phyloP scores from a whole-genome alignment of 768 basidiomycete genomes.

The Plicaturopsis crispa region DNA sequence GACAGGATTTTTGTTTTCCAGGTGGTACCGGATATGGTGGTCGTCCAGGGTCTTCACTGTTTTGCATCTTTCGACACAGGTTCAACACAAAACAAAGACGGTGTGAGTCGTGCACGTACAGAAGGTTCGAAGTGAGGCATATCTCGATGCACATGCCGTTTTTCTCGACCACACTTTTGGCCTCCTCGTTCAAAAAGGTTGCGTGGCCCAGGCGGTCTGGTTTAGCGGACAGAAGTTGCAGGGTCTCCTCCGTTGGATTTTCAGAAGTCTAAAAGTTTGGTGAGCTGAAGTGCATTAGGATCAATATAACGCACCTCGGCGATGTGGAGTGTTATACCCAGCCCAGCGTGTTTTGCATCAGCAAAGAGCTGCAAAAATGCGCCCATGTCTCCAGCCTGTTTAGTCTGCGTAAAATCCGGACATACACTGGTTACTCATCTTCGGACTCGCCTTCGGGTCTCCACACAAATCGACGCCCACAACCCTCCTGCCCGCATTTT shows the following conservation, averaged over 20 bases:
- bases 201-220: conserved; percentile 76
- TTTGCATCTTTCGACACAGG: conserved; percentile 44
- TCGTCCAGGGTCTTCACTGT: conserved; percentile 56
- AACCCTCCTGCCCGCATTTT: conserved; percentile 47
- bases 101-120: conserved; percentile 33
- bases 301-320: conserved; percentile 52
- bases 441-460: conserved; percentile 41
- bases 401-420: conserved; percentile 1
- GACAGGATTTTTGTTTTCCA: conserved; percentile 57
- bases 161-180: conserved; percentile 42
- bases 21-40: conserved; percentile 68
- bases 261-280: conserved; percentile 28
- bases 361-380: conserved; percentile 43
- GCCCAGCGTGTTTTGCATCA: conserved; percentile 47
- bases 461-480: conserved; percentile 82
- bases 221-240: conserved; percentile 47
- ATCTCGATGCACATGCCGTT: conserved; percentile 67
- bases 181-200: conserved; percentile 64
- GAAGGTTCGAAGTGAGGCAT: conserved; percentile 72
- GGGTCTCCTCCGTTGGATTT: conserved; percentile 51
- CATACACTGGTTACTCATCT: background rate
- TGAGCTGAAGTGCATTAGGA: background rate
- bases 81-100: background rate
- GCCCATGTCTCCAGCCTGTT: conserved; percentile 45
- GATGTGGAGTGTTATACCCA: conserved; percentile 75